Evolutionary conservation across 768 basidiomycete genomes (phyloP), one percentile per base, ranked within the genome.

Genomic region (Leccinum disarticulatum): DNA sequence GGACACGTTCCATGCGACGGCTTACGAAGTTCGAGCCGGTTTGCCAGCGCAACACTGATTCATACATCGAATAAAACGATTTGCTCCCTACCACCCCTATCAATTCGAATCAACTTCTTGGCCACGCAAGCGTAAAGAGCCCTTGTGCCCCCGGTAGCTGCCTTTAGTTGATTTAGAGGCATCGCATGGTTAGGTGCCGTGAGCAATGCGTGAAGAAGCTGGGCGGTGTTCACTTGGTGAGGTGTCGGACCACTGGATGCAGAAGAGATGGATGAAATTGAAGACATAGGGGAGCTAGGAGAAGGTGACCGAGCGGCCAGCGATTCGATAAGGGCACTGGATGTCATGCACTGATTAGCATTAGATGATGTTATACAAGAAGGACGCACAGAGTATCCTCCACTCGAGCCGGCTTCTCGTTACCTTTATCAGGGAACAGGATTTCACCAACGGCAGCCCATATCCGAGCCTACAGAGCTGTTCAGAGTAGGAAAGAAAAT

Each of bases 51-150:
- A n/a, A 8, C 48, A 52, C 13, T 19, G 14, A 38, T 30, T 48
- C 59, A 61, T 51, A 83, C 65, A 70, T 90, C 86, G 70, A 91
- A 93, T 61, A 82, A 83, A 27, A 92, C 88, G 7, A 85, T 77
- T 69, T 93, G 90, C 68, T 90, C 89, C 35, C 89, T 81, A 5
- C 84, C 82, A 19, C 88, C 83, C 47, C 91, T 78, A 54, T 92
- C 90, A 63, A 92, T 90, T 73, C 83, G 88, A 60, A 93, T 70
- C 54, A 93, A 73, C 61, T 88, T 79, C 74, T 92, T 93, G 15
- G 88, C 91, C n/a, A 92, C 88, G 67, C 90, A 91, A 2, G 79
- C 84, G 66, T 90, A 93, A 13, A 92, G 70, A 15, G 88, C 83
- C 46, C 87, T 77, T 9, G 83, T 87, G 11, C 83, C 77, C 38